Base-by-base conservation (phyloP, 371 early-diverging fungal genomes). In the Mucor ambiguus region DNA sequence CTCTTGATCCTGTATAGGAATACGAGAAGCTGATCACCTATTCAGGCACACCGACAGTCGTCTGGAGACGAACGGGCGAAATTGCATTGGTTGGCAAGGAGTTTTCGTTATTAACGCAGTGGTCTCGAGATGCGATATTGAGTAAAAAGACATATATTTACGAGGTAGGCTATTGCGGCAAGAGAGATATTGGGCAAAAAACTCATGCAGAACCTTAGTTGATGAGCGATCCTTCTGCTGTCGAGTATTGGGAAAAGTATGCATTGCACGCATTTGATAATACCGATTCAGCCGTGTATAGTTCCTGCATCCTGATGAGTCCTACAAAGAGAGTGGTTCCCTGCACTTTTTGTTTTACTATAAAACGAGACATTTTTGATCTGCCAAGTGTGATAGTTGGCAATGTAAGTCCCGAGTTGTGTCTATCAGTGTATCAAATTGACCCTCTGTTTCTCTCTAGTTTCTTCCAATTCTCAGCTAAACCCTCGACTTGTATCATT, bases 181-280 rank as follows among this genome's bases (percentile, higher is more conserved):
- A 43, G 4, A 33, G 6, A 33, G 35, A 7, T 3, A 28, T 14
- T 57, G 6, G 24, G 29, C 18, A 49, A 2, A 28, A 48, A n/a
- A 29, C 22, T 28, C 66, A 32, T 69, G 66, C 33, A 46, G 14
- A 4, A 4, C 32, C 46, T 12, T 58, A 91, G 91, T 81, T 96
- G 59, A 95, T 96, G 96, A 93, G 93, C 70, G 89, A 89, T 66
- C 79, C 87, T 52, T 93, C 93, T 16, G 94, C 93, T 2, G 95
- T 95, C 12, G 90, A 92, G 59, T 96, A 96, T 73, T 96, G 95
- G 95, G 95, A 95, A 75, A 88, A 89, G 69, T 96, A 94, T 74
- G 90, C 92, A 22, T 81, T 87, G 9, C 92, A 94, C 64, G 92
- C 95, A 20, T 95, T 96, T 70, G 94, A 95, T 74, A 93, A 92